Percentiles rank a stretch among this genome's conserved stretches.
These are phyloP conservation scores for Xylariaceae sp. DNA, from an alignment of 2,329 filamentous ascomycete species.

Conservation along the genomic window DNA sequence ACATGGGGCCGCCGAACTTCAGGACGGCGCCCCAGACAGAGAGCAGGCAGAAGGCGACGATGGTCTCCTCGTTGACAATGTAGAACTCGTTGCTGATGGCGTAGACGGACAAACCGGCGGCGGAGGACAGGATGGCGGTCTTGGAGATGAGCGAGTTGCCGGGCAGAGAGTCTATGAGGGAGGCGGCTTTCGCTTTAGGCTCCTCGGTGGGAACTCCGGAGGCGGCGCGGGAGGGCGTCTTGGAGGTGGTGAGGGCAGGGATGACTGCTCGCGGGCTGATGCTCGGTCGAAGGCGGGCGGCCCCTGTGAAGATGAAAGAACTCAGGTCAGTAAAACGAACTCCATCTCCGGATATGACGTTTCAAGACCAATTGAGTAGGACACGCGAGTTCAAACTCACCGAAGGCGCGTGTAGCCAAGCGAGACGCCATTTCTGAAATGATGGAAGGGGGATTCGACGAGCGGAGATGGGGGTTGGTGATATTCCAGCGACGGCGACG, in stretches of 20 bases:
- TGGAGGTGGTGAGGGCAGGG: conserved; percentile 41
- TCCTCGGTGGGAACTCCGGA: conserved; percentile 81
- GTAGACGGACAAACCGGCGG: conserved; percentile 84
- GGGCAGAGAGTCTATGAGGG: conserved; percentile 87
- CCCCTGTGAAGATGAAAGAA: conserved; percentile 53
- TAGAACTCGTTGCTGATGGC: conserved; percentile 99
- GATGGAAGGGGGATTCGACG: conserved; percentile 42
- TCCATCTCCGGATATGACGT: conserved; percentile 8
- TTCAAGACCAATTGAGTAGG: background rate
- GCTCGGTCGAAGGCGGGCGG: conserved; percentile 82
- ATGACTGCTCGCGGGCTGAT: conserved; percentile 54
- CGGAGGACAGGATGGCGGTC: conserved; percentile 92
- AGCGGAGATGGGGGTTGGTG: conserved; percentile 38
- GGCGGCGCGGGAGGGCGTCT: conserved; percentile 64
- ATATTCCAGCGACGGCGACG: too few species aligned
- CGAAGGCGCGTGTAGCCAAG: conserved; percentile 90
- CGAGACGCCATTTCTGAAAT: conserved; percentile 93
- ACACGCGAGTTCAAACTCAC: conserved; percentile 55
- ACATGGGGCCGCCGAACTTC: conserved; percentile 89
- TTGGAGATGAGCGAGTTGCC: conserved; percentile 92
- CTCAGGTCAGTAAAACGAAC: conserved; percentile 26
- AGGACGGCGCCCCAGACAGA: conserved; percentile 89
- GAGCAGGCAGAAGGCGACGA: conserved; percentile 88
- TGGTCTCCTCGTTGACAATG: conserved; percentile 97
- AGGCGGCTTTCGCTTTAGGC: conserved; percentile 95